Percentiles rank a stretch among this genome's conserved stretches.
Conservation (phyloP, 805 yeast species). For the Wickerhamomyces canadensis region DNA sequence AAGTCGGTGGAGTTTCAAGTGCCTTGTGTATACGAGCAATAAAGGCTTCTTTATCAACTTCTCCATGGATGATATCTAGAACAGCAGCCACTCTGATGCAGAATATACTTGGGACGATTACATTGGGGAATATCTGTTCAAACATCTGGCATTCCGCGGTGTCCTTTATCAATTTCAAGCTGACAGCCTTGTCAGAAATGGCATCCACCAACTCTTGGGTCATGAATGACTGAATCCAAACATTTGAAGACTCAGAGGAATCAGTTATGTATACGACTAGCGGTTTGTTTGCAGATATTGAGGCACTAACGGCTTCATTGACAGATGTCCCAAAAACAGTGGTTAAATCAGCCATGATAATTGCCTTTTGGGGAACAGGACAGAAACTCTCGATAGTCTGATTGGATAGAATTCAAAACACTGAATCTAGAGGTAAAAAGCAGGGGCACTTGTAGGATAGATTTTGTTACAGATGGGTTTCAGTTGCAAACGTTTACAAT, state of each 20-base stretch:
- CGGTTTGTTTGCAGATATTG: conserved; percentile 31
- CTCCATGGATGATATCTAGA: conserved; percentile 36
- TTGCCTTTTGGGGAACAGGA: too few relatives aligned
- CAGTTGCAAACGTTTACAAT: too few relatives aligned
- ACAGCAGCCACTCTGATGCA: conserved; percentile 45
- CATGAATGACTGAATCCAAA: conserved; percentile 19
- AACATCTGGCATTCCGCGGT: conserved; percentile 43
- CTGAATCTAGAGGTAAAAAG: too few relatives aligned
- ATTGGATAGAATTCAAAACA: too few relatives aligned
- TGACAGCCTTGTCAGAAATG: conserved; percentile 28
- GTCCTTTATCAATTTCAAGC: conserved; percentile 35
- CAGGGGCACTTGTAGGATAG: too few relatives aligned
- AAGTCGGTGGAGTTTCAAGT: conserved; percentile 7
- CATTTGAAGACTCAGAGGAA: conserved; percentile 18
- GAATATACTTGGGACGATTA: conserved; percentile 50
- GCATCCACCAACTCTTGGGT: conserved; percentile 11
- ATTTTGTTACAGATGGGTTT: too few relatives aligned
- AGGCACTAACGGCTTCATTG: conserved; percentile 34
- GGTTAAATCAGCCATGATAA: conserved; percentile 10
- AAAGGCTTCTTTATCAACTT: conserved; percentile 24
- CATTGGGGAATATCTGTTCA: conserved; percentile 49
- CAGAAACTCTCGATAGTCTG: too few relatives aligned
- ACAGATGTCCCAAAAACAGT: conserved; percentile 25
- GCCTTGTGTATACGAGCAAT: conserved; percentile 21
- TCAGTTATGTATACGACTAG: conserved; percentile 34